A percentile compares a stretch with the other conserved stretches of the same genome.
Conservation (phyloP, 108 stramenopile genomes). For the Poteriospumella lacustris region DNA sequence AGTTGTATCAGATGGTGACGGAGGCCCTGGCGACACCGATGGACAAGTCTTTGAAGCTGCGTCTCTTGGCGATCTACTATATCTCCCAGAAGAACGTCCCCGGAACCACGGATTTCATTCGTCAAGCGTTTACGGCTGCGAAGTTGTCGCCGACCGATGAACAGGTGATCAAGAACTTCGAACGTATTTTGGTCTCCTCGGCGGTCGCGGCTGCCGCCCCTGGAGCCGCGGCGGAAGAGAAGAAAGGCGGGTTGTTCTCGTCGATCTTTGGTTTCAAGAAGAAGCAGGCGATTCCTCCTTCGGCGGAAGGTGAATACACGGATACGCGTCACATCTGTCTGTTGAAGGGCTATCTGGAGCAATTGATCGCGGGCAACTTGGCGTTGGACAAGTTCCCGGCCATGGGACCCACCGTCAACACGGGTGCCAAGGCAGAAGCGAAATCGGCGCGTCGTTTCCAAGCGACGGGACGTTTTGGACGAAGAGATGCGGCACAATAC, state of each 20-base stretch:
- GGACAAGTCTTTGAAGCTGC: neutral
- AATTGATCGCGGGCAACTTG: neutral
- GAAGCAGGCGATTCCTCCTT: neutral
- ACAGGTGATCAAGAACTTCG: conserved; percentile 3
- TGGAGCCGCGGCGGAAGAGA: neutral
- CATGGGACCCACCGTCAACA: neutral
- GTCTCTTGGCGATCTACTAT: conserved; percentile 30
- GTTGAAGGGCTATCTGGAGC: neutral
- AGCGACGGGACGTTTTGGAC: neutral
- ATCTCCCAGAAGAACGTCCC: conserved; percentile 20
- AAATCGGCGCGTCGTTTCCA: conserved; percentile 5
- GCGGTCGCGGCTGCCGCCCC: neutral
- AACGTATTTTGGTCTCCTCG: neutral
- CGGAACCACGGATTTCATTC: conserved; percentile 26
- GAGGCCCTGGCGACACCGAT: conserved; percentile 45
- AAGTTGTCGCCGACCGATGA: conserved; percentile 50
- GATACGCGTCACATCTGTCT: conserved; percentile 22
- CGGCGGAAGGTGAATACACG: conserved; percentile 21
- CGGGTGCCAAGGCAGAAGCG: neutral
- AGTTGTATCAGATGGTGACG: conserved; percentile 52
- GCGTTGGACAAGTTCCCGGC: conserved; percentile 21
- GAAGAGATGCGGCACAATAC: neutral
- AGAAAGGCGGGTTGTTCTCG: neutral
- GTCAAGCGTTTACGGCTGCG: conserved; percentile 12
- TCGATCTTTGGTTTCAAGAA: neutral